Percentiles rank a stretch among this genome's conserved stretches.
Evolutionary conservation across 345 rosid species (phyloP).

Genomic region (Citrus glauca): DNA sequence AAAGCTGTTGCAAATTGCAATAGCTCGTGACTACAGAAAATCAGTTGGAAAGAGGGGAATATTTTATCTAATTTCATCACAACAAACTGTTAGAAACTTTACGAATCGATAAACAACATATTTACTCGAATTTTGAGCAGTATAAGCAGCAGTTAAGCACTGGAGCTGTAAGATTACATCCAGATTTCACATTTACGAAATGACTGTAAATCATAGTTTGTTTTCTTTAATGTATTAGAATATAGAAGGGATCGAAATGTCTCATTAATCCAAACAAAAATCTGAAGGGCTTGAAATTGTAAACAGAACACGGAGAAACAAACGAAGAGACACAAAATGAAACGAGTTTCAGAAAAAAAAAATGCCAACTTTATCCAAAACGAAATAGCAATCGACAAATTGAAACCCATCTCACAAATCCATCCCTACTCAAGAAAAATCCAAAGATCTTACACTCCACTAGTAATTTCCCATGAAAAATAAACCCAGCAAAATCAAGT

Average conservation of each 20-base stretch:
- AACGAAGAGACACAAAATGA: not conserved
- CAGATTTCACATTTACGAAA: not conserved
- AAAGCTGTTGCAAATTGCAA: not conserved
- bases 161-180: not conserved
- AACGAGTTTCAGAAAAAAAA: not conserved
- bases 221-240: not conserved
- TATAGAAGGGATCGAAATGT: not conserved
- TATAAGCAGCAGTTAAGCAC: not conserved
- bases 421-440: constrained; percentile 1
- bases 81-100: not conserved
- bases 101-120: not conserved
- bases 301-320: not conserved
- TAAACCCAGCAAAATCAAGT: not conserved
- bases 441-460: constrained; percentile 27
- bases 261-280: not conserved
- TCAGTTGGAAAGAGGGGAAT: not conserved
- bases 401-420: constrained; percentile 8
- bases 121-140: not conserved
- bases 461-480: constrained; percentile 11
- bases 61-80: not conserved
- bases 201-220: not conserved
- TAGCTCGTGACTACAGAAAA: not conserved
- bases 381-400: not conserved
- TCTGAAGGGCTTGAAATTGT: not conserved
- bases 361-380: not conserved